Percentiles rank a stretch among this genome's conserved stretches.
phyloP scores from a whole-genome alignment of 2,329 filamentous ascomycete genomes.

The Parastagonospora avenae region DNA sequence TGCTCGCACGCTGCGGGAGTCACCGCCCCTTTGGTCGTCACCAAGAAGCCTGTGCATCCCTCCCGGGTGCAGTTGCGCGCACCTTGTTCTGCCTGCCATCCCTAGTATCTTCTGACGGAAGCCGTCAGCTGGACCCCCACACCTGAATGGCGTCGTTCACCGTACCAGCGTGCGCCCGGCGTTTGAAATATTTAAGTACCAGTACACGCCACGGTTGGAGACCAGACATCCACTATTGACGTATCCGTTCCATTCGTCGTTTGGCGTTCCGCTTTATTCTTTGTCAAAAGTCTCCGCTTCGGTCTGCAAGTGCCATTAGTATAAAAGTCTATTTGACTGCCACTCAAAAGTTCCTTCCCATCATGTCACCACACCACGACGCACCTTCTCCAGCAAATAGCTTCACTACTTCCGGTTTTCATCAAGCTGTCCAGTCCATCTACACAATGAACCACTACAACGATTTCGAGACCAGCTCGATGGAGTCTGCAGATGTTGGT shows the following conservation, averaged over 20 bases:
- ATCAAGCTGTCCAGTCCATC: slow-evolving; percentile 42
- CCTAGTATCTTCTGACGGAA: slow-evolving; percentile 35
- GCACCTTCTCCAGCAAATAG: slow-evolving; percentile 43
- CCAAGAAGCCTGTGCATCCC: slow-evolving; percentile 32
- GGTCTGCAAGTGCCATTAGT: slow-evolving; percentile 26
- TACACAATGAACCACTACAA: slow-evolving; percentile 43
- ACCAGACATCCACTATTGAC: slow-evolving; percentile 38
- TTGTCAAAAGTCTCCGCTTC: slow-evolving; percentile 39
- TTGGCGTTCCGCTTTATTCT: slow-evolving; percentile 31
- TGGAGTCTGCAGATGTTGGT: slow-evolving; percentile 42
- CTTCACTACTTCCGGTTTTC: slow-evolving; percentile 37
- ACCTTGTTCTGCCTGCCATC: slow-evolving; percentile 37
- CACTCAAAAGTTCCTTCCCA: slow-evolving; percentile 15
- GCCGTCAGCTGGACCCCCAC: slow-evolving; percentile 49
- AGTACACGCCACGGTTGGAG: slow-evolving; percentile 35
- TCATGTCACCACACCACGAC: slow-evolving; percentile 49
- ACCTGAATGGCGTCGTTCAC: slow-evolving; percentile 26
- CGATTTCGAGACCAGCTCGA: slow-evolving; percentile 46
- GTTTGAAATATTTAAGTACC: slow-evolving; percentile 46
- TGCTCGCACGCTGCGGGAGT: slow-evolving; percentile 27
- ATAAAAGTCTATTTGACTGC: slow-evolving; percentile 31
- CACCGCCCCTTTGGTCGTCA: slow-evolving; percentile 44
- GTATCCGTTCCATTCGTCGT: slow-evolving; percentile 41
- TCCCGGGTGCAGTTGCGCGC: slow-evolving; percentile 27
- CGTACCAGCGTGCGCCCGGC: slow-evolving; percentile 24